Conservation (phyloP, 2,329 filamentous ascomycete genomes). For the Cladorrhinum sp. region DNA sequence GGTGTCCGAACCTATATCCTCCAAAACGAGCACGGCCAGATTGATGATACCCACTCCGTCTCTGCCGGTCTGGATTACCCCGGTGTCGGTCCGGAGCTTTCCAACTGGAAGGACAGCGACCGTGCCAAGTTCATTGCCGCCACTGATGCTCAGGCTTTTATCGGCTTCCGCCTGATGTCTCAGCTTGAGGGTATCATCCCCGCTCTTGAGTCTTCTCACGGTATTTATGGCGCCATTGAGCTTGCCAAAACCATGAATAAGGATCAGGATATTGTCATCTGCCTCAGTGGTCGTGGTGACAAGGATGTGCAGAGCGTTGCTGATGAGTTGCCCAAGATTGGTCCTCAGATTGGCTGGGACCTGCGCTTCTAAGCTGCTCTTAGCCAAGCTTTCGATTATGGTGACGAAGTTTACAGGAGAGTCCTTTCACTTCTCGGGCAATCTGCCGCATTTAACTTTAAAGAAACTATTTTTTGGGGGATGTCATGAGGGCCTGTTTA, state of each 20-base stretch:
- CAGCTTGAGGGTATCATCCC: constrained; percentile 96
- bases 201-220: constrained; percentile 89
- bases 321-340: constrained; percentile 83
- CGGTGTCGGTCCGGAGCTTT: constrained; percentile 89
- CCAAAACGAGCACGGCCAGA: constrained; percentile 89
- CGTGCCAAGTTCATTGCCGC: constrained; percentile 87
- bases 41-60: constrained; percentile 91
- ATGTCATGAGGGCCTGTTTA: not conserved
- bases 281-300: constrained; percentile 87
- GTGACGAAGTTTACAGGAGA: not conserved
- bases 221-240: constrained; percentile 83
- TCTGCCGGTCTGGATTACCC: constrained; percentile 97
- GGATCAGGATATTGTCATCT: constrained; percentile 88
- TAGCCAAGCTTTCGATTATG: not conserved
- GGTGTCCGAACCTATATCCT: constrained; percentile 95
- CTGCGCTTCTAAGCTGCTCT: constrained; percentile 54
- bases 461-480: not conserved
- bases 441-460: not conserved
- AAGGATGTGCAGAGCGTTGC: constrained; percentile 99
- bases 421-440: not conserved
- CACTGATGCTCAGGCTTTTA: constrained; percentile 86
- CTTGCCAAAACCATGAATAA: constrained; percentile 89
- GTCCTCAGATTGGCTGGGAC: constrained; percentile 81
- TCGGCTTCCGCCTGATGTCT: constrained; percentile 79
- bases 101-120: constrained; percentile 85